Evolutionary conservation across 345 rosid species (phyloP).

Genomic region (Aegle marmelos): DNA sequence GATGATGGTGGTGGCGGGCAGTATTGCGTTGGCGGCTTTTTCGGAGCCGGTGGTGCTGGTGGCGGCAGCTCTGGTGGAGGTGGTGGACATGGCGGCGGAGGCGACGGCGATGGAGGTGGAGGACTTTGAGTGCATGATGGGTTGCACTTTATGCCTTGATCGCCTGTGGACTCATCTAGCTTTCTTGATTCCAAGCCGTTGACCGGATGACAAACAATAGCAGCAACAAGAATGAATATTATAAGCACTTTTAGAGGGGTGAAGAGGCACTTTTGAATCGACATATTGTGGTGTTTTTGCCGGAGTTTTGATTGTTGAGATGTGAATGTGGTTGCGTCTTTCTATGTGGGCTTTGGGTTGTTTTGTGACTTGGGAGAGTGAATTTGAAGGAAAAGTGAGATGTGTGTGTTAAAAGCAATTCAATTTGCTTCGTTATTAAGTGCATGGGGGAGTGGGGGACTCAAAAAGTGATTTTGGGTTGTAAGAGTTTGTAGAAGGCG

Average conservation of each 20-base stretch:
- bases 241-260: background rate
- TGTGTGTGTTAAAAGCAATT: background rate
- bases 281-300: background rate
- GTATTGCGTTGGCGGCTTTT: conserved; percentile 39
- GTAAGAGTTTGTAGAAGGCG: background rate
- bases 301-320: background rate
- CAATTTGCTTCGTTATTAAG: conserved; percentile 21
- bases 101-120: conserved; percentile 33
- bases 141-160: conserved; percentile 33
- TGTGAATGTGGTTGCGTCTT: background rate
- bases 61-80: conserved; percentile 27
- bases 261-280: background rate
- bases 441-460: conserved; percentile 21
- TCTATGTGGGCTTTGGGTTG: background rate
- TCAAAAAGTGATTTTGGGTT: background rate
- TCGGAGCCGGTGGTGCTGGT: conserved; percentile 29
- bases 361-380: background rate
- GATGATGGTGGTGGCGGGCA: conserved; percentile 44
- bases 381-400: background rate
- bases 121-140: conserved; percentile 34
- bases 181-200: conserved; percentile 23
- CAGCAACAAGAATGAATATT: conserved; percentile 7
- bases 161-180: conserved; percentile 26
- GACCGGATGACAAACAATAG: background rate
- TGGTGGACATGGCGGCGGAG: conserved; percentile 30